Evolutionary conservation across 306 rosid genomes (phyloP), one percentile per base, ranked within the genome.

Genomic region (Erythrophleum fordii): DNA sequence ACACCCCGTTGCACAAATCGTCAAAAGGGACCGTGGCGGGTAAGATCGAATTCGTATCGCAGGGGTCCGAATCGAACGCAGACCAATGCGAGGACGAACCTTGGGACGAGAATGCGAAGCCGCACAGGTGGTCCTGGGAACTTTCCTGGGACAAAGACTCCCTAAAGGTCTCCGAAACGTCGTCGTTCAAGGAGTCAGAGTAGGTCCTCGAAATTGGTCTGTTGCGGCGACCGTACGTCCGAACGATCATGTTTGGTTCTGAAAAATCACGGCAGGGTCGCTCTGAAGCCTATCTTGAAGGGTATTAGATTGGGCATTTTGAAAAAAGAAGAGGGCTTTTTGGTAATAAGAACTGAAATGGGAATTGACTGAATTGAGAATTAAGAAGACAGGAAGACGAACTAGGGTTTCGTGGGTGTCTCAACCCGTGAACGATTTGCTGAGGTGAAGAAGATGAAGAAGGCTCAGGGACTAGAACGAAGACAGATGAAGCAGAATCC

Each of bases 171-270:
- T 86, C 92, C 64, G 88, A 82, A 76, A 87, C 94, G 97, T 81
- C 87, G 94, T 90, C 96, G 91, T 87, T 78, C 59, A 87, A 67
- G 31, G 86, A 29, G 48, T 83, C 92, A 10, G 99, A 91, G 69
- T 77, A 93, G 11, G 97, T 76, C 51, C 92, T 84, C 18, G 97
- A 52, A 49, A 87, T 81, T 45, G 92, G 73, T 65, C 93, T 78
- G 60, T 77, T 93, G 75, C 99, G 97, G 46, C 99, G 99, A 49
- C 96, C 94, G 93, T 95, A 95, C 1, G 96, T 95, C 44, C 99
- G 87, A 65, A 93, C 97, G 61, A 93, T 93, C 99, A 95, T 93
- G 53, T 84, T 89, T 17, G 81, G 69, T 42, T 53, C 34, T 64
- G 45, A 49, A 62, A 81, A 82, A 60, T 77, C 75, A 71, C 46